phyloP scores from a whole-genome alignment of 108 stramenopile genomes.

The Stephanodiscus triporus region DNA sequence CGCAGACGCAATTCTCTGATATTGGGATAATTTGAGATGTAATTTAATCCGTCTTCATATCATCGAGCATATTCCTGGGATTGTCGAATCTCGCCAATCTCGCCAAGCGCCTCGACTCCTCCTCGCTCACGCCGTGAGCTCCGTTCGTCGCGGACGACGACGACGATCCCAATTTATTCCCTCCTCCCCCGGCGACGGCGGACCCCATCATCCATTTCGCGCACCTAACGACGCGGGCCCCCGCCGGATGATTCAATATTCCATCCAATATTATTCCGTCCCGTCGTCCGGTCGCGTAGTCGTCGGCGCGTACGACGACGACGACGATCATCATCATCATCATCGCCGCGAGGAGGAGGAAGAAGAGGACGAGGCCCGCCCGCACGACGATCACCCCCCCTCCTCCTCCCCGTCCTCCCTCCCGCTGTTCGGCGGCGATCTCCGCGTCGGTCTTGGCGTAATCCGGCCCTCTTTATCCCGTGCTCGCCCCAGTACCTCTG shows the following conservation, averaged over 20 bases:
- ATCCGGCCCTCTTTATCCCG: slow-evolving; percentile 66
- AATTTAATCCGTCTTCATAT: slow-evolving; percentile 37
- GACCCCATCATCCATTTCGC: slow-evolving; percentile 12
- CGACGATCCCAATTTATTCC: slow-evolving; percentile 32
- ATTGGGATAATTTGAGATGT: slow-evolving; percentile 12
- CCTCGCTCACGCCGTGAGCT: slow-evolving; percentile 13
- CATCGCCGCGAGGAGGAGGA: not conserved
- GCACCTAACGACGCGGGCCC: slow-evolving; percentile 8
- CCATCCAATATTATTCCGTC: slow-evolving; percentile 11
- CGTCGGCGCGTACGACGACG: slow-evolving; percentile 6
- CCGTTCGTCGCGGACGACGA: not conserved
- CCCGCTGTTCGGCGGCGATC: slow-evolving; percentile 52
- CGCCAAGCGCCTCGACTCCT: slow-evolving; percentile 26
- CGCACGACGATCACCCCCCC: not conserved
- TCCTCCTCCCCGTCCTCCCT: not conserved
- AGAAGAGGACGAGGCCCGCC: not conserved
- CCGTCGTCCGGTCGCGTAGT: slow-evolving; percentile 24
- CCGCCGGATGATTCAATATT: slow-evolving; percentile 13
- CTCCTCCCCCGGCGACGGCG: not conserved
- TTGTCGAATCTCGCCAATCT: slow-evolving; percentile 43
- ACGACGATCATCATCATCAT: not conserved
- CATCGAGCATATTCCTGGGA: slow-evolving; percentile 31
- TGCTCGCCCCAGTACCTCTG: slow-evolving; percentile 78
- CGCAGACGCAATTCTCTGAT: no score
- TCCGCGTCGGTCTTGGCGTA: slow-evolving; percentile 79